Conservation (phyloP, 2,329 filamentous ascomycete genomes). For the Shiraia sp. region DNA sequence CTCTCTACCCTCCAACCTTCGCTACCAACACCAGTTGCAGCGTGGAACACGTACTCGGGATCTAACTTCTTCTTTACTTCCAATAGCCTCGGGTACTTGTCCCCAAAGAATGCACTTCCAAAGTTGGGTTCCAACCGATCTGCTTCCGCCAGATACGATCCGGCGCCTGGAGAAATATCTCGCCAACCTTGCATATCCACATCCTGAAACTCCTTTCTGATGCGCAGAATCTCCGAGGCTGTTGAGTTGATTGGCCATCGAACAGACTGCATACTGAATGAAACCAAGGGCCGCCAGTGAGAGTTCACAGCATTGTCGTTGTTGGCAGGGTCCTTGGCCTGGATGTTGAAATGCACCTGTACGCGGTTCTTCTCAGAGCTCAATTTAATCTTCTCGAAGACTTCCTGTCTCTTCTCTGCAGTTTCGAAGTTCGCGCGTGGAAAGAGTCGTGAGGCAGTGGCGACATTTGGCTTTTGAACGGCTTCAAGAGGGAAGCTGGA, state of each 20-base stretch:
- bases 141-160: slow-evolving; percentile 35
- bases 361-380: slow-evolving; percentile 41
- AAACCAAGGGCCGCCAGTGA: slow-evolving; percentile 31
- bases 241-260: slow-evolving; percentile 39
- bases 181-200: slow-evolving; percentile 37
- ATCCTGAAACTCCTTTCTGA: slow-evolving; percentile 29
- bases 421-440: slow-evolving; percentile 41
- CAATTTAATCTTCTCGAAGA: slow-evolving; percentile 29
- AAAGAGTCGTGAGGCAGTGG: slow-evolving; percentile 40
- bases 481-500: slow-evolving; percentile 41
- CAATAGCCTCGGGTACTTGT: slow-evolving; percentile 36
- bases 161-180: slow-evolving; percentile 36
- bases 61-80: slow-evolving; percentile 38
- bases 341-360: slow-evolving; percentile 44
- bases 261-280: slow-evolving; percentile 37
- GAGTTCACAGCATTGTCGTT: slow-evolving; percentile 38
- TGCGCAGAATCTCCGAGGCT: slow-evolving; percentile 27
- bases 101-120: slow-evolving; percentile 37
- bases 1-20: slow-evolving; percentile 42
- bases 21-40: slow-evolving; percentile 37
- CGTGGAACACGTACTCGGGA: slow-evolving; percentile 41
- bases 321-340: slow-evolving; percentile 31
- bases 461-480: slow-evolving; percentile 37
- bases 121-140: slow-evolving; percentile 40
- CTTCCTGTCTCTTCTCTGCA: slow-evolving; percentile 34